Conservation (phyloP, 208 protist species). For the Herpetomonas samuelpessoai region DNA sequence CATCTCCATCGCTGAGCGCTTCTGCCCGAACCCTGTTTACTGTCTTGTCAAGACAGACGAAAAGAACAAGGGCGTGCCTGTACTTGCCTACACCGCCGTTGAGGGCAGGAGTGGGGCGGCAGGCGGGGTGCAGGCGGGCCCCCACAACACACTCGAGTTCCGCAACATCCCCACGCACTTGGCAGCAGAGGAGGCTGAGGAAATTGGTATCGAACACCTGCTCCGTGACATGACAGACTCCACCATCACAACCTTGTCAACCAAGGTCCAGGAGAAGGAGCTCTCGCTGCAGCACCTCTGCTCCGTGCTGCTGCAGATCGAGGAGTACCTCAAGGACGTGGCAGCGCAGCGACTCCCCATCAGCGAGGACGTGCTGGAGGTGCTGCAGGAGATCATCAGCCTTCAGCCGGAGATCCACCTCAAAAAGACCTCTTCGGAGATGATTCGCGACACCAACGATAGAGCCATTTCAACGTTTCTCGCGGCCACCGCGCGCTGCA, state of each 20-base stretch:
- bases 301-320: constrained; percentile 85
- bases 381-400: constrained; percentile 88
- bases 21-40: constrained; percentile 91
- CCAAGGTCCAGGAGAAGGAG: constrained; percentile 93
- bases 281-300: constrained; percentile 92
- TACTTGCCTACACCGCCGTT: constrained; percentile 90
- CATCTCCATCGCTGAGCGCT: constrained; percentile 93
- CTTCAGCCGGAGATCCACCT: constrained; percentile 83
- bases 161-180: constrained; percentile 93
- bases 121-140: no score
- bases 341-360: constrained; percentile 67
- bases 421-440: constrained; percentile 76
- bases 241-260: constrained; percentile 95
- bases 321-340: constrained; percentile 90
- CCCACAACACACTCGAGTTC: constrained; percentile 75
- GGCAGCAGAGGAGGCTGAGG: constrained; percentile 97
- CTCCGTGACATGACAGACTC: constrained; percentile 98
- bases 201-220: constrained; percentile 99
- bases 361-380: constrained; percentile 83
- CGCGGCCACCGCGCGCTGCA: constrained; percentile 74
- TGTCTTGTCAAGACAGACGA: constrained; percentile 91
- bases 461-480: constrained; percentile 84
- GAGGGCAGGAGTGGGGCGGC: constrained; percentile 61
- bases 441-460: constrained; percentile 87
- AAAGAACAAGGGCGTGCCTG: constrained; percentile 86